A percentile compares a stretch with the other conserved stretches of the same genome.
phyloP scores from a whole-genome alignment of 257 asterid species.

The Eustoma russellianum region DNA sequence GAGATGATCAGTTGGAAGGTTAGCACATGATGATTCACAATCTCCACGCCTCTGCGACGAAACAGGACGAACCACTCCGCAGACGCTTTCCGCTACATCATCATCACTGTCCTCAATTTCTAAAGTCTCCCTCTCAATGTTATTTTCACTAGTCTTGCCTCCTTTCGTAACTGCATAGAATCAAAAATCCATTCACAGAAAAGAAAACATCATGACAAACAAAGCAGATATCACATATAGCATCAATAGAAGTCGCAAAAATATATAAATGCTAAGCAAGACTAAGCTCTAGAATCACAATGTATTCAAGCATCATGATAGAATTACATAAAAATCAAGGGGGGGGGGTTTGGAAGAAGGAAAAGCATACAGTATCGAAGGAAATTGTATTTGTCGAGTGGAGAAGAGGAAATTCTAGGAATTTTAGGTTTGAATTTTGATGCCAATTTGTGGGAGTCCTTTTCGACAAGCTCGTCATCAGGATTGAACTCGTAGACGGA shows the following conservation, averaged over 20 bases:
- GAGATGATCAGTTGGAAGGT: conserved; percentile 14
- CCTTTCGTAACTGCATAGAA: conserved; percentile 38
- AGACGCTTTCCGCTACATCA: conserved; percentile 14
- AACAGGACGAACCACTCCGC: conserved; percentile 11
- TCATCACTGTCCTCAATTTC: conserved; percentile 29
- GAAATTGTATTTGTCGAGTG: conserved; percentile 43
- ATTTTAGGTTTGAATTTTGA: conserved; percentile 26
- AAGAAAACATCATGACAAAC: not conserved
- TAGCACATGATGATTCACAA: conserved; percentile 7
- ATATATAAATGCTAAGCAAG: too few relatives aligned
- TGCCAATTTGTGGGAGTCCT: conserved; percentile 16
- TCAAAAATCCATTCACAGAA: not conserved
- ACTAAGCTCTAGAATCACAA: too few relatives aligned
- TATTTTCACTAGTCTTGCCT: conserved; percentile 9
- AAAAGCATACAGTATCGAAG: conserved; percentile 40
- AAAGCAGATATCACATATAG: too few relatives aligned
- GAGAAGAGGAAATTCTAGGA: conserved; percentile 19
- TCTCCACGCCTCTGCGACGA: conserved; percentile 3
- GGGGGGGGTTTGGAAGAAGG: not conserved
- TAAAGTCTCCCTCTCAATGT: conserved; percentile 16
- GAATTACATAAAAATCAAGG: not conserved
- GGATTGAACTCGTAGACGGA: conserved; percentile 46
- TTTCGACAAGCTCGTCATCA: conserved; percentile 38
- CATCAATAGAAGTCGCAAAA: too few relatives aligned
- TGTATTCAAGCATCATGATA: not conserved